Evolutionary conservation across 106 monocot genomes (phyloP).

Genomic region (Dendrobium catenatum): DNA sequence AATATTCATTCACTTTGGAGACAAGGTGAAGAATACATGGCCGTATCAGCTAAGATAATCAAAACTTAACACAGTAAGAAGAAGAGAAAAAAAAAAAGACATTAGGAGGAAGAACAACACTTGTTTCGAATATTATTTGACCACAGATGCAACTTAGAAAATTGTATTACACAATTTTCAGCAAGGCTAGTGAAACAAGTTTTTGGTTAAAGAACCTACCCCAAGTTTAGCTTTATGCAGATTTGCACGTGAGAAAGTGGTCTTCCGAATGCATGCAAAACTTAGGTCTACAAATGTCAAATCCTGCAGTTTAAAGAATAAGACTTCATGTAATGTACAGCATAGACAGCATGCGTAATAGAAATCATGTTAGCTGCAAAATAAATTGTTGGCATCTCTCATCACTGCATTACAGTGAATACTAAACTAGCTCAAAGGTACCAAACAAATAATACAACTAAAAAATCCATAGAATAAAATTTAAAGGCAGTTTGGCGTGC

Average conservation of each 20-base stretch:
- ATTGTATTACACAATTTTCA: neutral
- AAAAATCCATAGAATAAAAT: neutral
- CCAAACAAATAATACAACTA: neutral
- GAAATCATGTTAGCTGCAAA: neutral
- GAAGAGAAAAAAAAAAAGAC: neutral
- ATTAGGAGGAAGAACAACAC: neutral
- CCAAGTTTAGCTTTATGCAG: slow-evolving; percentile 79
- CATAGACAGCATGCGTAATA: neutral
- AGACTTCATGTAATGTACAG: neutral
- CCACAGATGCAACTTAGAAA: neutral
- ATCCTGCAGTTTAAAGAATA: slow-evolving; percentile 46
- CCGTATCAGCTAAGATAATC: neutral
- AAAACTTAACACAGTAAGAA: neutral
- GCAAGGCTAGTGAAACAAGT: neutral
- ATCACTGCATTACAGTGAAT: neutral
- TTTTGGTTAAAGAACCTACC: slow-evolving; percentile 30
- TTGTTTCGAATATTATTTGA: neutral
- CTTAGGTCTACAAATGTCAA: slow-evolving; percentile 81
- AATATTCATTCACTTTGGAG: neutral
- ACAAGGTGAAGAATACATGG: neutral
- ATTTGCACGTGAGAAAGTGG: slow-evolving; percentile 69
- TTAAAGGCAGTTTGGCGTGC: neutral
- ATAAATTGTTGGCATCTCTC: neutral
- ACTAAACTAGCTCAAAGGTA: neutral
- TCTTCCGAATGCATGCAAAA: slow-evolving; percentile 60